Conservation (phyloP, 306 rosid species). For the Castanospermum australe region DNA sequence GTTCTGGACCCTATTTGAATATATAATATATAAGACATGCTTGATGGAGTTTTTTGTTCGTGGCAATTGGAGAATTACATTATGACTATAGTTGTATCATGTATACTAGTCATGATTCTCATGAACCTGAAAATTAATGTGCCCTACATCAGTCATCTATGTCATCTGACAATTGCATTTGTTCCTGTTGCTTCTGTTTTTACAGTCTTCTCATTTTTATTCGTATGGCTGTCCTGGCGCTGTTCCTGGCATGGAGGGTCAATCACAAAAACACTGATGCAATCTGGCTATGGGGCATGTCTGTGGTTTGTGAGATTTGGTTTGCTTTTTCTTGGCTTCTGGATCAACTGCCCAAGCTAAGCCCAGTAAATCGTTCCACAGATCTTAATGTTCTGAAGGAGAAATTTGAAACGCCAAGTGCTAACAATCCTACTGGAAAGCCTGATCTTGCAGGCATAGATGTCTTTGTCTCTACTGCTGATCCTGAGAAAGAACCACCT, state of each 20-base stretch:
- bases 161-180: conserved; percentile 10
- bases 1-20: background rate
- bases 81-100: background rate
- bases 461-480: conserved; percentile 90
- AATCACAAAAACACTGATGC: conserved; percentile 70
- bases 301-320: conserved; percentile 90
- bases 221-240: conserved; percentile 65
- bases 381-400: conserved; percentile 86
- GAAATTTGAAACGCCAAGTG: conserved; percentile 72
- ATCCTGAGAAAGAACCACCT: conserved; percentile 95
- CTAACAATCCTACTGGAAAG: conserved; percentile 76
- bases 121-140: background rate
- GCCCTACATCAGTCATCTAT: background rate
- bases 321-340: conserved; percentile 96
- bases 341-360: conserved; percentile 83
- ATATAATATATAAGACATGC: background rate
- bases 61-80: background rate
- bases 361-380: conserved; percentile 79
- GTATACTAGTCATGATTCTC: background rate
- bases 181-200: conserved; percentile 24
- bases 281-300: conserved; percentile 94
- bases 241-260: conserved; percentile 78
- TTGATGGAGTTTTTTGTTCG: background rate
- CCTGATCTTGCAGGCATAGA: conserved; percentile 95
- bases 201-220: conserved; percentile 65